Evolutionary conservation across 768 basidiomycete genomes (phyloP), one percentile per base, ranked within the genome.

Genomic region (Panaeolus cyanescens): DNA sequence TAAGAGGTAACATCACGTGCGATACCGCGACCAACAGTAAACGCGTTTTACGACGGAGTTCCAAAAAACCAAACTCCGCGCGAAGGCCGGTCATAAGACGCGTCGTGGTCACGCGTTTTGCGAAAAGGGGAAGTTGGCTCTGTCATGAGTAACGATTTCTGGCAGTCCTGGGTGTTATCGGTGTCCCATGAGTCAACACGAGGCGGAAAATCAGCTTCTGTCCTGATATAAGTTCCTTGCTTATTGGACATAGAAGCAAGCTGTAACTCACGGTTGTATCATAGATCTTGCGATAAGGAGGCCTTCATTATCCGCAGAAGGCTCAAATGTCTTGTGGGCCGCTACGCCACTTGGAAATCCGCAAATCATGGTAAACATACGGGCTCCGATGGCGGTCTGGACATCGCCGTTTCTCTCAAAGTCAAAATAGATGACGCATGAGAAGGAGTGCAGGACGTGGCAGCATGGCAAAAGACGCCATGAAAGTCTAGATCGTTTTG

Each of bases 11-110:
- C 40, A 66, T 82, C 79, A 80, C 80, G 79, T 80, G 80, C 20
- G 50, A 57, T 31, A 57, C 64, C 72, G 74, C 71, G 75, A 68
- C 67, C 67, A 64, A 36, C 54, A 66, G 69, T 78, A 74, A 81
- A 80, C 79, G 77, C 77, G 78, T 78, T 79, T 80, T 76, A 58
- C 60, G 40, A 67, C 77, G 75, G 75, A 75, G 77, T 65, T 71
- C 68, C 5, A 68, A 74, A 56, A 58, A 37, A 56, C 30, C 37
- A 54, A 62, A 66, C 73, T 73, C 76, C 75, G 74, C 68, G 64
- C 57, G 62, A 67, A 56, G 65, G 62, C n/a, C n/a, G 39, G 45
- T 67, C 70, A 67, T 62, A 65, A 56, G 67, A 74, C 75, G 72
- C 72, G 72, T 66, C 70, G 25, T 50, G 40, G 73, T 76, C 75